These are phyloP conservation scores for Naegleria gruberi DNA, from an alignment of 208 protist species.

Conservation along the genomic window DNA sequence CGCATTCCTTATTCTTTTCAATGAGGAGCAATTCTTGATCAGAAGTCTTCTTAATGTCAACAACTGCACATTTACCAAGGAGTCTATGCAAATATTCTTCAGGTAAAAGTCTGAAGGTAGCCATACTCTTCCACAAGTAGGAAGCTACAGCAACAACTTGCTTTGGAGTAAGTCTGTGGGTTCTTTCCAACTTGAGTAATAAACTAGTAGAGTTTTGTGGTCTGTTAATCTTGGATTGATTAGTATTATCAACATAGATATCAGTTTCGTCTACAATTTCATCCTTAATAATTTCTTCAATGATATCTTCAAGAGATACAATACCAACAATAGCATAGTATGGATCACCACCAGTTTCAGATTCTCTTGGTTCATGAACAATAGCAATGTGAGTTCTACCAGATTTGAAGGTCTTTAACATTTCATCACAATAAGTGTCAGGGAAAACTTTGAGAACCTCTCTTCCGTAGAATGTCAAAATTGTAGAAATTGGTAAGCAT, in stretches of 20 bases:
- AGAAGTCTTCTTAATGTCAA: not conserved
- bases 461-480: conserved; percentile 84
- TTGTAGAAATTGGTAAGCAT: conserved; percentile 37
- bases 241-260: not conserved
- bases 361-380: conserved; percentile 61
- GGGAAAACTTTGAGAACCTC: conserved; percentile 66
- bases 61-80: not conserved
- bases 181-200: not conserved
- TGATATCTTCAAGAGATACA: conserved; percentile 50
- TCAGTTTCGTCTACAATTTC: conserved; percentile 43
- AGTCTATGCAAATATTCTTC: not conserved
- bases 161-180: not conserved
- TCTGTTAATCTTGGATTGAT: not conserved
- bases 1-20: not conserved
- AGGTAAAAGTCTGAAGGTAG: not conserved
- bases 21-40: not conserved
- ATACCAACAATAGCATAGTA: conserved; percentile 69
- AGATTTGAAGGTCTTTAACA: conserved; percentile 87
- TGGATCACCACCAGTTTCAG: conserved; percentile 65
- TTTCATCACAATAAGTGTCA: conserved; percentile 77
- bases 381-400: conserved; percentile 83
- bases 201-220: not conserved
- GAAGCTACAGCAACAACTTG: not conserved
- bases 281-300: conserved; percentile 47
- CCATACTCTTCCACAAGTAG: not conserved